These are phyloP conservation scores for Colletotrichum costaricense DNA, from an alignment of 2,329 filamentous ascomycete genomes.

Conservation along the genomic window DNA sequence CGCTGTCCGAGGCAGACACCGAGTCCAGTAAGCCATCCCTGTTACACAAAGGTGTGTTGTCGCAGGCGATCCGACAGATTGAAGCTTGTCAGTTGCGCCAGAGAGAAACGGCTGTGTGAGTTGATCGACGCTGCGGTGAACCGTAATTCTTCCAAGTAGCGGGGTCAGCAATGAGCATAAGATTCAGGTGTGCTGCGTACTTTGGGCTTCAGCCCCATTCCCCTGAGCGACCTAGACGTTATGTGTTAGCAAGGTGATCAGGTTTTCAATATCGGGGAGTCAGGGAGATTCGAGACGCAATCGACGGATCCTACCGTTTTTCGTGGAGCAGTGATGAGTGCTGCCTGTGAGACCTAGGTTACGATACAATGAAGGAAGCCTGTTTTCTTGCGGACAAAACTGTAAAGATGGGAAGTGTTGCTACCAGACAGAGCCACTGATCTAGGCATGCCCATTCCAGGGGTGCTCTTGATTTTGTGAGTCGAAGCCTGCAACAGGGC, in stretches of 20 bases:
- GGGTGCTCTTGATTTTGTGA: not conserved
- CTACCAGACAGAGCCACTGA: not conserved
- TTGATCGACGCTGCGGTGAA: not conserved
- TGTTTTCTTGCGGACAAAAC: too few relatives aligned
- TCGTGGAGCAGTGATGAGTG: not conserved
- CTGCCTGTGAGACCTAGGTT: not conserved
- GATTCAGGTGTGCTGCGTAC: not conserved
- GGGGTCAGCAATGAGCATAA: too few relatives aligned
- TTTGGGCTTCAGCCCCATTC: not conserved
- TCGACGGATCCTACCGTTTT: slow-evolving; percentile 8
- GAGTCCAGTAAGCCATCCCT: not conserved
- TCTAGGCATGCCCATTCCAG: not conserved
- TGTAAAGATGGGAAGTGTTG: too few relatives aligned
- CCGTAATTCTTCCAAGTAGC: not conserved
- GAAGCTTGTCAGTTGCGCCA: not conserved
- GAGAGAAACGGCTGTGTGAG: not conserved
- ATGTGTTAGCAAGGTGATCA: not conserved
- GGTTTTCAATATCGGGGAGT: not conserved
- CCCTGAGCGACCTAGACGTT: not conserved
- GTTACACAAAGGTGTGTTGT: not conserved
- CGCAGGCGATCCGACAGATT: not conserved
- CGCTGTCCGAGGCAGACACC: too few relatives aligned
- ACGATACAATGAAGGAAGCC: not conserved
- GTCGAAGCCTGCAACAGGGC: not conserved
- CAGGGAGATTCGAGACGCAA: not conserved